Evolutionary conservation across 495 filamentous ascomycete genomes (phyloP).

Genomic region (Cetradonia linearis): DNA sequence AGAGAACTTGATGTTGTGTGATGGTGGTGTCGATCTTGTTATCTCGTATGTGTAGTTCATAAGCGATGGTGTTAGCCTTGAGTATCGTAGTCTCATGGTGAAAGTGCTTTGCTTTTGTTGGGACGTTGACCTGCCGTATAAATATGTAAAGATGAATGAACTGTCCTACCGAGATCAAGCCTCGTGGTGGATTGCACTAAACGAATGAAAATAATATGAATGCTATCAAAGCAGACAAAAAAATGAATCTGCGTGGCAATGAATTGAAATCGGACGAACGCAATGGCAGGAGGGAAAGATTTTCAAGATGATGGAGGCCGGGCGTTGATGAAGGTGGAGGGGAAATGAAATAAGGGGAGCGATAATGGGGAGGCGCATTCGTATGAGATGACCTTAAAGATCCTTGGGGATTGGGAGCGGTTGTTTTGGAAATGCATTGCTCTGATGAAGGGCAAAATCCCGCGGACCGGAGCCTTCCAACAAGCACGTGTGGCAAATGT

Average conservation of each 20-base stretch:
- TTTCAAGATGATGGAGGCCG: background rate
- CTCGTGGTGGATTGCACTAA: background rate
- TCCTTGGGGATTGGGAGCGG: background rate
- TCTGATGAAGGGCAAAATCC: background rate
- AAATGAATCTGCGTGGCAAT: constrained; percentile 1
- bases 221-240: background rate
- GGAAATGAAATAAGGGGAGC: background rate
- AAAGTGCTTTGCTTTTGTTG: background rate
- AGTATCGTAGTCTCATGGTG: background rate
- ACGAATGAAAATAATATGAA: background rate
- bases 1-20: background rate
- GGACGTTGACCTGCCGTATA: background rate
- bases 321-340: background rate
- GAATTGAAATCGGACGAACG: background rate
- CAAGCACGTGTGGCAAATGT: background rate
- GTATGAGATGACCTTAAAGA: too few species aligned
- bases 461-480: background rate
- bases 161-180: background rate
- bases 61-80: too few species aligned
- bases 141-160: background rate
- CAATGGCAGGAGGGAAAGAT: background rate
- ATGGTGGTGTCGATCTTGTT: background rate
- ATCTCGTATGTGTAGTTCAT: background rate
- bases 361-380: background rate
- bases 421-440: background rate